Evolutionary conservation across 768 basidiomycete genomes (phyloP).

Genomic region (Collybia nuda): DNA sequence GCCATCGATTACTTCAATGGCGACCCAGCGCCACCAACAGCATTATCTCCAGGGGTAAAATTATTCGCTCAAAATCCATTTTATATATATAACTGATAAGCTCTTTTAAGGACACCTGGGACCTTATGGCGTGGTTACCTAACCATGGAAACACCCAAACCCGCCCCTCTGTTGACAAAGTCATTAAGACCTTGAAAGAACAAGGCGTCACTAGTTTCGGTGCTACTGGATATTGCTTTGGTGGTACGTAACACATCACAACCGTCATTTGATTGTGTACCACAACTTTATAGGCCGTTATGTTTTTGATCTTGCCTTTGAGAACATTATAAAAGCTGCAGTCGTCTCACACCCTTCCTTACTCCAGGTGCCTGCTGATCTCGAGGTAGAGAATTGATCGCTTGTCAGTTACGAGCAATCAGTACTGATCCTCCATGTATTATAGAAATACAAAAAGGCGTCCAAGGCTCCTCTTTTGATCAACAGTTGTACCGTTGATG

Average conservation of each 20-base stretch:
- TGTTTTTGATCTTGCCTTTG: slow-evolving; percentile 62
- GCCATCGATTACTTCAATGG: slow-evolving; percentile 41
- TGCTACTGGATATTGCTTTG: slow-evolving; percentile 70
- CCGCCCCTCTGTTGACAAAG: slow-evolving; percentile 53
- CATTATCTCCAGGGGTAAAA: slow-evolving; percentile 30
- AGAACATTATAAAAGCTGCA: slow-evolving; percentile 45
- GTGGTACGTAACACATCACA: slow-evolving; percentile 48
- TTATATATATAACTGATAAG: too few species aligned
- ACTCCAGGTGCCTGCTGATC: slow-evolving; percentile 55
- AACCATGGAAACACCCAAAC: slow-evolving; percentile 39
- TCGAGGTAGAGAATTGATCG: slow-evolving; percentile 46
- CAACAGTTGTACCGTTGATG: slow-evolving; percentile 60
- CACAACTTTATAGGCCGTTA: slow-evolving; percentile 40
- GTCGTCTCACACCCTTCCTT: slow-evolving; percentile 63
- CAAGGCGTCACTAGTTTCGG: slow-evolving; percentile 59
- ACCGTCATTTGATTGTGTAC: not conserved
- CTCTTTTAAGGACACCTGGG: slow-evolving; percentile 25
- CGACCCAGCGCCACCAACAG: slow-evolving; percentile 37
- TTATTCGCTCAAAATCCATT: too few species aligned
- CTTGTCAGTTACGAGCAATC: too few species aligned
- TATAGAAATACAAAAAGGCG: slow-evolving; percentile 43
- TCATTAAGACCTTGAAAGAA: slow-evolving; percentile 55
- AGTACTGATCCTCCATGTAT: not conserved
- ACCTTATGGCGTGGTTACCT: slow-evolving; percentile 41
- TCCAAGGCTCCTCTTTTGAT: slow-evolving; percentile 62